Conservation (phyloP, 352 stramenopile species). For the Globisporangium radiosum region DNA sequence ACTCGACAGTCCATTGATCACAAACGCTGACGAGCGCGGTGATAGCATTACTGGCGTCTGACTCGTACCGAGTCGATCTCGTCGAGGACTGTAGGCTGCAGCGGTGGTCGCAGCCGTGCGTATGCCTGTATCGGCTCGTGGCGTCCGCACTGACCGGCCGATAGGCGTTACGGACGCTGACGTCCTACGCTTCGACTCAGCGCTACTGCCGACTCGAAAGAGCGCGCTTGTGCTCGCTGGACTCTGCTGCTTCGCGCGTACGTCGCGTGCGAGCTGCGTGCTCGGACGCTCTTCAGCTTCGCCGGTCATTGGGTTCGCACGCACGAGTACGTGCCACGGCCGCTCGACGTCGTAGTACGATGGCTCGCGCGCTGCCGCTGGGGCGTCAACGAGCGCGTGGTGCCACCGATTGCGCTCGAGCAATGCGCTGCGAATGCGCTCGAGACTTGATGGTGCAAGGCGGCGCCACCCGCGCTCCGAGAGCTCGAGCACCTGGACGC, state of each 20-base stretch:
- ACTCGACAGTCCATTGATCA: background rate
- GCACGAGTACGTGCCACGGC: slow-evolving; percentile 37
- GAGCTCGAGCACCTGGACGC: slow-evolving; percentile 55
- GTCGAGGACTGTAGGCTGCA: background rate
- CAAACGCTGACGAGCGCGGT: background rate
- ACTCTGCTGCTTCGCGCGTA: slow-evolving; percentile 42
- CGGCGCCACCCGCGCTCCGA: slow-evolving; percentile 57
- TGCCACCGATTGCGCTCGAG: slow-evolving; percentile 62
- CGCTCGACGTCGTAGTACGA: slow-evolving; percentile 41
- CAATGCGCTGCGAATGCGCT: slow-evolving; percentile 36
- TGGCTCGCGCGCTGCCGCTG: slow-evolving; percentile 12
- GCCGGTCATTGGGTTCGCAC: slow-evolving; percentile 13
- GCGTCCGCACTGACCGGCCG: too few species aligned
- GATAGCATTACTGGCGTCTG: too few species aligned
- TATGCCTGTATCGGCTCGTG: too few species aligned
- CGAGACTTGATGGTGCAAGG: slow-evolving; percentile 33
- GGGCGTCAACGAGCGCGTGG: slow-evolving; percentile 22
- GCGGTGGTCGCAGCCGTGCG: background rate
- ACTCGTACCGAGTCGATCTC: too few species aligned
- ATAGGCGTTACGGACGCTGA: too few species aligned
- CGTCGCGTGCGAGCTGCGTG: slow-evolving; percentile 39
- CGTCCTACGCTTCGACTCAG: too few species aligned
- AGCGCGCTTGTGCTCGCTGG: slow-evolving; percentile 13
- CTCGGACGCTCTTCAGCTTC: slow-evolving; percentile 15
- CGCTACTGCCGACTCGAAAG: background rate